Evolutionary conservation across 2,329 filamentous ascomycete species (phyloP).

Genomic region (Cladophialophora yegresii): DNA sequence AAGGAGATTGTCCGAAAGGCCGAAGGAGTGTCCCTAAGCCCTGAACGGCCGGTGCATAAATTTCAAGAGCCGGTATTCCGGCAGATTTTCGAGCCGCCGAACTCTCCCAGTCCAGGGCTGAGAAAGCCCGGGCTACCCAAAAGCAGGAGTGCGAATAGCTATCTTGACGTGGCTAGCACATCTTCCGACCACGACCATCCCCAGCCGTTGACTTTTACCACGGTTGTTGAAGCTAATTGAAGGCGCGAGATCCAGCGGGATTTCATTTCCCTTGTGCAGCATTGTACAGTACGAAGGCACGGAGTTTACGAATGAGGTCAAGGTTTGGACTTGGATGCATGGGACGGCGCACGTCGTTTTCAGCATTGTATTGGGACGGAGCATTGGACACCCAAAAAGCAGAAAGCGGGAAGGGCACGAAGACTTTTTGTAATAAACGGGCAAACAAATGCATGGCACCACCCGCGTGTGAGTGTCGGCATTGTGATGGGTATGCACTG

Average conservation of each 20-base stretch:
- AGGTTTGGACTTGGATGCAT: slow-evolving; percentile 23
- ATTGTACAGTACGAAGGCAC: slow-evolving; percentile 35
- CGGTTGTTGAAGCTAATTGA: slow-evolving; percentile 32
- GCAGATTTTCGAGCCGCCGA: slow-evolving; percentile 51
- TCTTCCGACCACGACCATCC: slow-evolving; percentile 36
- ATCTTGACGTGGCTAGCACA: slow-evolving; percentile 34
- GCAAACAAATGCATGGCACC: slow-evolving; percentile 6
- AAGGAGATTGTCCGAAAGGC: slow-evolving; percentile 55
- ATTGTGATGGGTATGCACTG: slow-evolving; percentile 16
- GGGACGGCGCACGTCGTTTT: slow-evolving; percentile 23
- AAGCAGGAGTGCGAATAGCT: slow-evolving; percentile 39
- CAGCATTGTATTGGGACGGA: slow-evolving; percentile 22
- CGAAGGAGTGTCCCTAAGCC: slow-evolving; percentile 47
- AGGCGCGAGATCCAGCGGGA: background rate
- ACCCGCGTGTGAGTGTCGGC: background rate
- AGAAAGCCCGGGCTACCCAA: slow-evolving; percentile 36
- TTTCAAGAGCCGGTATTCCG: slow-evolving; percentile 50
- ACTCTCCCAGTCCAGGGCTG: slow-evolving; percentile 37
- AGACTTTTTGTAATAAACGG: slow-evolving; percentile 29
- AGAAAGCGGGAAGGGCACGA: slow-evolving; percentile 17
- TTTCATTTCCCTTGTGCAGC: slow-evolving; percentile 12
- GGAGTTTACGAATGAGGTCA: slow-evolving; percentile 26
- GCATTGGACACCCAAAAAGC: slow-evolving; percentile 26
- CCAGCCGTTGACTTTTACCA: slow-evolving; percentile 26
- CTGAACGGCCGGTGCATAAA: slow-evolving; percentile 33